Base-by-base conservation (phyloP, 305 asterid species). In the Rubia tinctorum region DNA sequence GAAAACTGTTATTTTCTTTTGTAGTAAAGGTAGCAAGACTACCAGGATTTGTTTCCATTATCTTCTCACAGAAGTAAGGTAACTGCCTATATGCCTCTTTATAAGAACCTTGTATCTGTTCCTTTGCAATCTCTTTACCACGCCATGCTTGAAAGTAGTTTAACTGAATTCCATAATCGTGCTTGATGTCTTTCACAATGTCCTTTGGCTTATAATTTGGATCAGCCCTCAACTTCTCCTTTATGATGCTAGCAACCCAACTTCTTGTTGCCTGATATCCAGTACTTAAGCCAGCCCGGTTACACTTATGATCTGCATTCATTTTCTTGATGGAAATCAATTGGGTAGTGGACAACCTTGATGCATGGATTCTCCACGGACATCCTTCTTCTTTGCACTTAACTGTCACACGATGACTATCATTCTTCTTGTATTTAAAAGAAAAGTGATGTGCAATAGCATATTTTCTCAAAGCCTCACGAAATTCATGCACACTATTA, bases 91-190 rank as follows among this genome's bases (percentile, higher is more conserved):
- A 95, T 8, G 99, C 98, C 79, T 95, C 97, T 82, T 89, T 95
- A 53, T 89, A 95, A 49, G 99, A 95, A 61, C 99, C 99, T 83
- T 95, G 99, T 84, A 95, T 97, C 86, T 95, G 99, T 79, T 95
- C 99, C 82, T 95, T 95, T 2, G 99, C 99, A 70, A 91, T 89
- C 82, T 95, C 99, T 83, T 95, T 95, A 15, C 99, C 98, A 66
- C 99, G 91, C 99, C 99, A 95, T 6, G 99, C 99, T 86, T 95
- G 99, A 81, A 88, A 95, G 86, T 95, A 95, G 77, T 90, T 95
- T 69, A 95, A 80, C 71, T 92, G 96, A 76, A 95, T 88, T 23
- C 99, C 99, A 37, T 87, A 92, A 79, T 95, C 97, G 82, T 88
- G 83, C 80, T 92, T 93, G 81, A 95, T 87, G 90, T 95, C 96